Evolutionary conservation across 495 filamentous ascomycete genomes (phyloP).

Genomic region (Lophiotrema nucula): DNA sequence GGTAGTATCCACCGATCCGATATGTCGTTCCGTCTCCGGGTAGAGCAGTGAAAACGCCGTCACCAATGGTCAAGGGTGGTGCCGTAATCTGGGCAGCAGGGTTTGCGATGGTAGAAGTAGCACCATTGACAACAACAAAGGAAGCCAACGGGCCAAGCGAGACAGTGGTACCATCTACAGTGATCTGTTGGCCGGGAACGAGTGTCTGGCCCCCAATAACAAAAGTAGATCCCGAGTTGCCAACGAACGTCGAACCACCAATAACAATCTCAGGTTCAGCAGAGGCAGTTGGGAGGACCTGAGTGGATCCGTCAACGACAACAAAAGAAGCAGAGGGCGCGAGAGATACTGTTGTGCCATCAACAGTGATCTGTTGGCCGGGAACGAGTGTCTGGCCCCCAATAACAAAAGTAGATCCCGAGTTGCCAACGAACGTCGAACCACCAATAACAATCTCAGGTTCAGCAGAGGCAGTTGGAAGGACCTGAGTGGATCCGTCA

Average conservation of each 20-base stretch:
- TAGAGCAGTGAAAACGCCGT: constrained; percentile 35
- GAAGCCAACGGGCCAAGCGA: constrained; percentile 32
- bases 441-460: constrained; percentile 17
- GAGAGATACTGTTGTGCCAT: constrained; percentile 27
- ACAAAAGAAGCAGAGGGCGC: constrained; percentile 21
- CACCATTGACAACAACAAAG: constrained; percentile 36
- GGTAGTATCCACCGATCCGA: constrained; percentile 34
- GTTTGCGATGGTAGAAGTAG: constrained; percentile 21
- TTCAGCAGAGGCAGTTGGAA: not conserved
- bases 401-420: constrained; percentile 25
- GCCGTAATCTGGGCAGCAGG: constrained; percentile 22
- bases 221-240: constrained; percentile 5
- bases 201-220: constrained; percentile 34
- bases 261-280: constrained; percentile 11
- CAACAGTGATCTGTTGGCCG: constrained; percentile 22
- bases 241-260: constrained; percentile 1
- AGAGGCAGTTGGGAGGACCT: constrained; percentile 2
- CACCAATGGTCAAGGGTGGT: constrained; percentile 39
- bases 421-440: constrained; percentile 10
- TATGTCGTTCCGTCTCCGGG: constrained; percentile 35
- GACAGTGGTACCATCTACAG: constrained; percentile 35
- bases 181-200: constrained; percentile 36
- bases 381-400: constrained; percentile 30
- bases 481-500: constrained; percentile 4
- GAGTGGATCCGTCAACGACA: constrained; percentile 24